Evolutionary conservation across 2,329 filamentous ascomycete species (phyloP).

Genomic region (Alternaria ethzedia): DNA sequence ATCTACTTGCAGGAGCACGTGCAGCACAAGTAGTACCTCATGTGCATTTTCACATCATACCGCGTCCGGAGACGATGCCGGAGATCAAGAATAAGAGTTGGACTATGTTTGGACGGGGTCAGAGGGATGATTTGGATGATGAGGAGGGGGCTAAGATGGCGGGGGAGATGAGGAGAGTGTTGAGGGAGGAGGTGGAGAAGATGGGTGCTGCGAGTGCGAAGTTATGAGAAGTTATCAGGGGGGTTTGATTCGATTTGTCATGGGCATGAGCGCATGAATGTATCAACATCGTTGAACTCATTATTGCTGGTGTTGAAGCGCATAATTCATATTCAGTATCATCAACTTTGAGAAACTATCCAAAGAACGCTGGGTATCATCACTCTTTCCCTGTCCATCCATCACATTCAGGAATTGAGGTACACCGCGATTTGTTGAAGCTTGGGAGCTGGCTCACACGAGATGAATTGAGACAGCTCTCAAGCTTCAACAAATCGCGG

Average conservation of each 20-base stretch:
- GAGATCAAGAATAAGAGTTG: constrained; percentile 69
- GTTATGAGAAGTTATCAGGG: neutral
- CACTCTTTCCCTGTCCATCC: neutral
- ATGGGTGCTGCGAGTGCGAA: constrained; percentile 17
- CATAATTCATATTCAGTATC: neutral
- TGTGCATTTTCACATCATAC: constrained; percentile 94
- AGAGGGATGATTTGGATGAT: constrained; percentile 76
- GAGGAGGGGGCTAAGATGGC: constrained; percentile 71
- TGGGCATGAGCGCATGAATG: neutral
- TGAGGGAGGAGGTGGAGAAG: constrained; percentile 47
- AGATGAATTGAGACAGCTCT: too few relatives aligned
- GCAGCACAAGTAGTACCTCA: constrained; percentile 93
- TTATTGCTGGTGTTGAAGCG: neutral
- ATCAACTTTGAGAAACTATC: neutral
- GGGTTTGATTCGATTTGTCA: neutral
- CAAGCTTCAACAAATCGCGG: too few relatives aligned
- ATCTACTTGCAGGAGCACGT: constrained; percentile 63
- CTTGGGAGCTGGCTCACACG: too few relatives aligned
- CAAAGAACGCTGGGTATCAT: constrained; percentile 8
- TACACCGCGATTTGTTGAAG: too few relatives aligned
- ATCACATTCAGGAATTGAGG: neutral
- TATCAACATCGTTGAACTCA: neutral
- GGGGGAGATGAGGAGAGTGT: constrained; percentile 52
- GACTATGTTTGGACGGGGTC: constrained; percentile 81
- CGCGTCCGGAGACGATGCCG: constrained; percentile 66